A percentile compares a stretch with the other conserved stretches of the same genome.
Evolutionary conservation across 1,284 basidiomycete species (phyloP).

Genomic region (Coriolopsis trogii): DNA sequence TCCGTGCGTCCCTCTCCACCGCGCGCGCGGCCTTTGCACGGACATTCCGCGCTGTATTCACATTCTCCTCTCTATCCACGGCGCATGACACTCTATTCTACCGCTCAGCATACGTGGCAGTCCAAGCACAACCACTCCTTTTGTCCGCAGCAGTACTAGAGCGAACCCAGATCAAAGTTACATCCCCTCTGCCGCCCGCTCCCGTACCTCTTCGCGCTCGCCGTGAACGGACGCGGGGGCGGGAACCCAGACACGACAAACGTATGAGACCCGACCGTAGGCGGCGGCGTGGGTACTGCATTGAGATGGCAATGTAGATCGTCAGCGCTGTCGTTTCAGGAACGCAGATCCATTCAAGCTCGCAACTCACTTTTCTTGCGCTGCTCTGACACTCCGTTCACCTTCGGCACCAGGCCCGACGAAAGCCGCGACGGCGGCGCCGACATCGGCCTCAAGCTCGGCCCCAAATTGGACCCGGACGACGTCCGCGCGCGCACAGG

Average conservation of each 20-base stretch:
- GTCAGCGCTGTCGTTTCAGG: slow-evolving; percentile 1
- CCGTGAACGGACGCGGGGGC: slow-evolving; percentile 66
- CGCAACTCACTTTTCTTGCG: slow-evolving; percentile 56
- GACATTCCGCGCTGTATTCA: slow-evolving; percentile 21
- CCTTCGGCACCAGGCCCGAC: slow-evolving; percentile 23
- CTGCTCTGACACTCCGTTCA: slow-evolving; percentile 29
- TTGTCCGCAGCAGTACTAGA: slow-evolving; percentile 36
- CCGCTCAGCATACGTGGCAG: slow-evolving; percentile 23
- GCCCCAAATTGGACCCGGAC: slow-evolving; percentile 27
- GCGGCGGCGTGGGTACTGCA: slow-evolving; percentile 77
- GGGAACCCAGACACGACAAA: slow-evolving; percentile 78
- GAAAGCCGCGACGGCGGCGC: slow-evolving; percentile 29
- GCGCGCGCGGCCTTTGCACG: slow-evolving; percentile 16
- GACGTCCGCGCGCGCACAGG: slow-evolving; percentile 34
- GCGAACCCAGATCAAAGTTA: slow-evolving; percentile 61
- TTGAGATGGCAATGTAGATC: slow-evolving; percentile 16
- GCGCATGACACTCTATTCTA: slow-evolving; percentile 13
- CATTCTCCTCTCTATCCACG: slow-evolving; percentile 7
- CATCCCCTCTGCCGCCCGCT: slow-evolving; percentile 69
- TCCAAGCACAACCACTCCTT: slow-evolving; percentile 6
- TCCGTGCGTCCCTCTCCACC: not conserved
- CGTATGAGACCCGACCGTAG: slow-evolving; percentile 64
- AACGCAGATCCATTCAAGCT: slow-evolving; percentile 1
- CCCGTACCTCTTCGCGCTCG: slow-evolving; percentile 53
- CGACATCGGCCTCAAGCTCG: slow-evolving; percentile 24